Evolutionary conservation across 306 rosid species (phyloP).

Genomic region (Acmispon strigosus): DNA sequence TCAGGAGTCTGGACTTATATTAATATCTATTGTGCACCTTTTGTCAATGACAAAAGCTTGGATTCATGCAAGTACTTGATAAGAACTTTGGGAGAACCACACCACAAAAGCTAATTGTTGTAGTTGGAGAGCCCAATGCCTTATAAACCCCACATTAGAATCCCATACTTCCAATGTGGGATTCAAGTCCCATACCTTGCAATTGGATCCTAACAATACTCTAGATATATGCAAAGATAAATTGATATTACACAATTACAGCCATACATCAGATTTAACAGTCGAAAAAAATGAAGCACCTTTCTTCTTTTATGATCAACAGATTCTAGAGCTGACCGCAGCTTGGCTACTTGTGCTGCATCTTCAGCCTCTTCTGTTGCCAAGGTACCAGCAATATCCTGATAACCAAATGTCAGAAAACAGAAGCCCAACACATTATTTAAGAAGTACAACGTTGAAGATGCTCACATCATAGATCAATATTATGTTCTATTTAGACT

Average conservation of each 20-base stretch:
- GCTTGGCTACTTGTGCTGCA: conserved; percentile 76
- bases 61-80: not conserved
- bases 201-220: too few relatives aligned
- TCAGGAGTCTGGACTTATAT: not conserved
- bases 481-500: not conserved
- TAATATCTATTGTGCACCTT: not conserved
- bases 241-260: not conserved
- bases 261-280: not conserved
- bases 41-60: not conserved
- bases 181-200: too few relatives aligned
- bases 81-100: too few relatives aligned
- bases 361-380: conserved; percentile 90
- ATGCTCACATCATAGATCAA: not conserved
- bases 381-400: conserved; percentile 99
- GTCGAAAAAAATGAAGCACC: conserved; percentile 41
- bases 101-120: too few relatives aligned
- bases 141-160: too few relatives aligned
- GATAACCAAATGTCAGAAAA: conserved; percentile 26
- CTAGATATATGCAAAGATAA: not conserved
- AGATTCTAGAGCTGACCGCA: conserved; percentile 95
- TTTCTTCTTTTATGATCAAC: conserved; percentile 98
- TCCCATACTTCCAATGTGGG: too few relatives aligned
- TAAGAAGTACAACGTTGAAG: not conserved
- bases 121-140: too few relatives aligned
- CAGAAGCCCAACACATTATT: not conserved